Evolutionary conservation across 2,329 filamentous ascomycete genomes (phyloP).

Genomic region (Aaosphaeria pasadenensis): DNA sequence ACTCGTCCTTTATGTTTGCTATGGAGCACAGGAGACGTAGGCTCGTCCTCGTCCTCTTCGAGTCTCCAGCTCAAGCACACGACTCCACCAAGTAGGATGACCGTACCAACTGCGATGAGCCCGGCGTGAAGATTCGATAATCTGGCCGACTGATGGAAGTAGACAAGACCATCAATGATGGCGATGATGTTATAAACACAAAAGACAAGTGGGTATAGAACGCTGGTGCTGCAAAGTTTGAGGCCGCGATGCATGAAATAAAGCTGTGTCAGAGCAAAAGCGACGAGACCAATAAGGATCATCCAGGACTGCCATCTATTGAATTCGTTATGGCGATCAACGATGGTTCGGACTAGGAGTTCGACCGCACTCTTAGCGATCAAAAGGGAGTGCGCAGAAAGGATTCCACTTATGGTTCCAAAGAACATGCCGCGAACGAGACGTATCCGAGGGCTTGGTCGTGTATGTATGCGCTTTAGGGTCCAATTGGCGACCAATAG

Average conservation of each 20-base stretch:
- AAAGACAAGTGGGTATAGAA: constrained; percentile 95
- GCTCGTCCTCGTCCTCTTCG: constrained; percentile 66
- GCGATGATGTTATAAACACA: constrained; percentile 99
- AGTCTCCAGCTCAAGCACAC: constrained; percentile 91
- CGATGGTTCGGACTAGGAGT: constrained; percentile 79
- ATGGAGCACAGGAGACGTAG: constrained; percentile 42
- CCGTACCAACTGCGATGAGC: constrained; percentile 81
- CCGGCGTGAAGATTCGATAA: constrained; percentile 73
- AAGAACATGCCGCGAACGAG: constrained; percentile 81
- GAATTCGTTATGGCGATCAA: constrained; percentile 89
- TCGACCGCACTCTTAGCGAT: constrained; percentile 97
- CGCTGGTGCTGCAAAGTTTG: constrained; percentile 91
- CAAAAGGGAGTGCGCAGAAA: constrained; percentile 89
- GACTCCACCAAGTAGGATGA: constrained; percentile 82
- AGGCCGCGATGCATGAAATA: constrained; percentile 94
- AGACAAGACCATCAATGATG: constrained; percentile 94
- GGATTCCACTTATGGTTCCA: constrained; percentile 80
- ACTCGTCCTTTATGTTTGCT: constrained; percentile 35
- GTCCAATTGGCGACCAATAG: constrained; percentile 55
- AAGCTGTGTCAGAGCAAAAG: constrained; percentile 81
- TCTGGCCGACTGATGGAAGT: constrained; percentile 84
- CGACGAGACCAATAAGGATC: constrained; percentile 77
- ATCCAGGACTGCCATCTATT: constrained; percentile 93
- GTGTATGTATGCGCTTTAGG: constrained; percentile 38
- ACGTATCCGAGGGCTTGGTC: constrained; percentile 61